phyloP scores from a whole-genome alignment of 345 rosid species.

The Raphanus sativus region DNA sequence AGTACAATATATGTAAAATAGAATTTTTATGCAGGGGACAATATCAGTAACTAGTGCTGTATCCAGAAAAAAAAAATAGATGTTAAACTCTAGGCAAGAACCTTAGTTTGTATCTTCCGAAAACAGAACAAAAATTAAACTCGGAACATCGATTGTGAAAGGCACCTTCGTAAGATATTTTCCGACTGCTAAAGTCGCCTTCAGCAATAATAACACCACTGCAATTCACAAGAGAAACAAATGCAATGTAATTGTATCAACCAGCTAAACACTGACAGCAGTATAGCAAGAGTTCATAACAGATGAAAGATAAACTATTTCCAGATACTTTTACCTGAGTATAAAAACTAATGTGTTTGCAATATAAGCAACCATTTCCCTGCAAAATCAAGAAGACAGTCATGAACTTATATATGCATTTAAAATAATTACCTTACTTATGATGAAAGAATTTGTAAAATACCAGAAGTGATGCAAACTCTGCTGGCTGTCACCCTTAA shows the following conservation, averaged over 20 bases:
- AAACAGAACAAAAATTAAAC: background rate
- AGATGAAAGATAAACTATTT: background rate
- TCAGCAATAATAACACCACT: slow-evolving; percentile 96
- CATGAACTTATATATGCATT: slow-evolving; percentile 38
- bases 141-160: slow-evolving; percentile 1
- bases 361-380: slow-evolving; percentile 97
- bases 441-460: background rate
- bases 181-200: slow-evolving; percentile 55
- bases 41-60: background rate
- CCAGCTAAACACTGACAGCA: background rate
- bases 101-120: background rate
- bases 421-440: background rate
- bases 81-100: background rate
- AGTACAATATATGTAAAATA: background rate
- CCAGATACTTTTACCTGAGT: slow-evolving; percentile 61
- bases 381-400: slow-evolving; percentile 30
- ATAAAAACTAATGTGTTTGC: slow-evolving; percentile 90
- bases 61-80: background rate
- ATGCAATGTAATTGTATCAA: slow-evolving; percentile 3
- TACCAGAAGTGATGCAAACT: slow-evolving; percentile 96
- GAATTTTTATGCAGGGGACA: background rate
- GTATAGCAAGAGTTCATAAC: background rate
- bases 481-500: slow-evolving; percentile 86
- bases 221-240: slow-evolving; percentile 42
- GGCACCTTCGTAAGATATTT: slow-evolving; percentile 48